Percentiles rank a stretch among this genome's conserved stretches.
Conservation (phyloP, 2,329 filamentous ascomycete species). For the Cladophialophora bantiana region DNA sequence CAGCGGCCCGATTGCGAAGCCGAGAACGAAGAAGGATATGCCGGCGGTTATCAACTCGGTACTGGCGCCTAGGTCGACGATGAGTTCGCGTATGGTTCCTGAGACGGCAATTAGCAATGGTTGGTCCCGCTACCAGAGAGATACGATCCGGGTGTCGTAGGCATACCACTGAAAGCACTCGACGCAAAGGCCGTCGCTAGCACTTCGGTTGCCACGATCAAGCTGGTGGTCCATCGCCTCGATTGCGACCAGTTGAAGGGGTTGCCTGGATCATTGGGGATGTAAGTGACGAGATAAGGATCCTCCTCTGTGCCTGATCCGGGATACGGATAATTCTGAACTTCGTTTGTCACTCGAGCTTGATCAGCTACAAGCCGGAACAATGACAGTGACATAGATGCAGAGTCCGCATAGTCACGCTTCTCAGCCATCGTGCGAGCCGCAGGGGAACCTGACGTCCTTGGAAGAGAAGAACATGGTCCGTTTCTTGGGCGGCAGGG, state of each 20-base stretch:
- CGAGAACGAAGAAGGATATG: constrained; percentile 69
- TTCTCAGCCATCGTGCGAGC: constrained; percentile 30
- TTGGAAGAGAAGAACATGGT: background rate
- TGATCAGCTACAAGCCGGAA: constrained; percentile 65
- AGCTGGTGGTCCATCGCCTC: constrained; percentile 72
- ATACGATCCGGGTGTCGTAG: background rate
- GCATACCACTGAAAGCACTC: constrained; percentile 63
- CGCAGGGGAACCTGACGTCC: background rate
- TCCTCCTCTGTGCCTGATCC: constrained; percentile 71
- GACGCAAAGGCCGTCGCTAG: constrained; percentile 74
- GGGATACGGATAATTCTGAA: constrained; percentile 63
- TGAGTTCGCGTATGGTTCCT: constrained; percentile 50
- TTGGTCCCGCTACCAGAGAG: background rate
- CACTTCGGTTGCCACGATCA: constrained; percentile 69
- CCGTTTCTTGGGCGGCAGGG: background rate
- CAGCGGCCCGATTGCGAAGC: constrained; percentile 66
- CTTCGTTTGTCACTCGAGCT: constrained; percentile 63
- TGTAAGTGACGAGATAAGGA: constrained; percentile 73
- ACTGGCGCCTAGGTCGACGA: constrained; percentile 60
- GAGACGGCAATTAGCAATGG: background rate
- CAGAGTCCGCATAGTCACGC: constrained; percentile 19
- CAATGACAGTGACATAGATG: constrained; percentile 44
- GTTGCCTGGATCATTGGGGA: constrained; percentile 71
- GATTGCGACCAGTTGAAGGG: constrained; percentile 64
- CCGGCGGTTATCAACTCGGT: constrained; percentile 63